Conservation (phyloP, 2,329 filamentous ascomycete genomes). For the Hyphodiscus sp. region DNA sequence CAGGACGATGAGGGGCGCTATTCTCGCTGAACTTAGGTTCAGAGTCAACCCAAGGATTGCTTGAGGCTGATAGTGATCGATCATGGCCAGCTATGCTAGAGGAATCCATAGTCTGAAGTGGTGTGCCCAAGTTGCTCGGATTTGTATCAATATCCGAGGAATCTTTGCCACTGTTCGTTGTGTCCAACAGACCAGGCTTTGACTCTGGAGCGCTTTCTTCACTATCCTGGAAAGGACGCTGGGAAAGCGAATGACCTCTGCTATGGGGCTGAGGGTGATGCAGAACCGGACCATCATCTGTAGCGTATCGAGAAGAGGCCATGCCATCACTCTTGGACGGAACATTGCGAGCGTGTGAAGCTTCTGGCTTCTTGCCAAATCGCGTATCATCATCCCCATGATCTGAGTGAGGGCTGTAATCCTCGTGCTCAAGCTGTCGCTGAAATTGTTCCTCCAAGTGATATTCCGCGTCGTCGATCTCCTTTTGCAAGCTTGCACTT, state of each 20-base stretch:
- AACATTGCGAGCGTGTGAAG: slow-evolving; percentile 16
- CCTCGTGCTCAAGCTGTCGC: slow-evolving; percentile 71
- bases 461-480: slow-evolving; percentile 81
- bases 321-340: slow-evolving; percentile 21
- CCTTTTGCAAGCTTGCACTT: slow-evolving; percentile 71
- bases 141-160: slow-evolving; percentile 66
- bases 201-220: slow-evolving; percentile 34
- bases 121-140: slow-evolving; percentile 64
- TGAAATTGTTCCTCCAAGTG: slow-evolving; percentile 75
- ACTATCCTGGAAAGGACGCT: slow-evolving; percentile 56
- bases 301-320: slow-evolving; percentile 39
- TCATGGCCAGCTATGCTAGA: slow-evolving; percentile 41
- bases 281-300: slow-evolving; percentile 42
- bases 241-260: slow-evolving; percentile 63
- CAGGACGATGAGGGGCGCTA: slow-evolving; percentile 36
- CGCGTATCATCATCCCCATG: slow-evolving; percentile 22
- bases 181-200: slow-evolving; percentile 10
- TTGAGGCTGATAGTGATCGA: slow-evolving; percentile 47
- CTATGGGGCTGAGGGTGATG: slow-evolving; percentile 71
- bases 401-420: slow-evolving; percentile 58
- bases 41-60: slow-evolving; percentile 58
- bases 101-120: slow-evolving; percentile 45
- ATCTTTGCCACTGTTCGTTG: slow-evolving; percentile 34
- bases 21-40: slow-evolving; percentile 35
- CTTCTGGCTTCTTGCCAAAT: slow-evolving; percentile 13